phyloP scores from a whole-genome alignment of 208 protist genomes.

The Trichomonas tenax region DNA sequence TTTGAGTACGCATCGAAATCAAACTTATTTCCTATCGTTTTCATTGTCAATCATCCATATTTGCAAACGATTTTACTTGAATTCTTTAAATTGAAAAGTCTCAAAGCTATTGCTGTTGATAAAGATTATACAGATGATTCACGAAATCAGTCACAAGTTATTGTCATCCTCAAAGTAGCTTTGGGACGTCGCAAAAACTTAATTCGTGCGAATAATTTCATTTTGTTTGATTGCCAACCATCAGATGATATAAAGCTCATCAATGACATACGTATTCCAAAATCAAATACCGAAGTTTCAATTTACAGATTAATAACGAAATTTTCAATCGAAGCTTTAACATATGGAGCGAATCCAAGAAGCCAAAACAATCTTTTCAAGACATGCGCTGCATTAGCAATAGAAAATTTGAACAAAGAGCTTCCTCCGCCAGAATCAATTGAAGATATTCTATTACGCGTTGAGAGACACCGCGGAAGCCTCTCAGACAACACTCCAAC shows the following conservation, averaged over 20 bases:
- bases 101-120: background rate
- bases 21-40: background rate
- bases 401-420: background rate
- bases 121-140: background rate
- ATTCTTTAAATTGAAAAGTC: background rate
- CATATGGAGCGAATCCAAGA: background rate
- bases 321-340: background rate
- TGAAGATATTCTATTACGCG: background rate
- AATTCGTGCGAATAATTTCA: background rate
- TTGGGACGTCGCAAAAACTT: background rate
- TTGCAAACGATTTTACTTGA: background rate
- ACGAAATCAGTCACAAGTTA: background rate
- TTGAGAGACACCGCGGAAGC: background rate
- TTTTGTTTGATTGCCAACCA: background rate
- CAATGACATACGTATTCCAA: background rate
- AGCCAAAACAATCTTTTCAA: background rate
- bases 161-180: background rate
- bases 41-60: background rate
- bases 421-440: background rate
- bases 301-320: background rate
- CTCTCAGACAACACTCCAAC: background rate
- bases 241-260: background rate
- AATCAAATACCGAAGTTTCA: background rate
- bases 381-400: background rate
- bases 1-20: background rate